phyloP scores from a whole-genome alignment of 2,329 filamentous ascomycete genomes.

The Oidium heveae region DNA sequence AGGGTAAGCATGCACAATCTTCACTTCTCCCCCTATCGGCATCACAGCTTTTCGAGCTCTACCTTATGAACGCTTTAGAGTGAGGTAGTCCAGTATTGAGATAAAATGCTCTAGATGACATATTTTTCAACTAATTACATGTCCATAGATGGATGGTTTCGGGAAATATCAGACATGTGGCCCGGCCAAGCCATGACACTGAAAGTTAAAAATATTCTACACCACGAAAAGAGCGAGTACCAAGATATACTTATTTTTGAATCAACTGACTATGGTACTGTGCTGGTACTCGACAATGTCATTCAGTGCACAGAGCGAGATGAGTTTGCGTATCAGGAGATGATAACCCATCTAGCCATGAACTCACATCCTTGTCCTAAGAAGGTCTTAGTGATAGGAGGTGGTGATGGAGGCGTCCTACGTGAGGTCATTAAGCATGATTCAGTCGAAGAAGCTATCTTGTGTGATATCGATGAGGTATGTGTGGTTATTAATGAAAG shows the following conservation, averaged over 20 bases:
- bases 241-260: constrained; percentile 98
- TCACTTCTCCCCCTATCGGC: not conserved
- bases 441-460: constrained; percentile 77
- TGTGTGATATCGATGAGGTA: constrained; percentile 96
- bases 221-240: constrained; percentile 98
- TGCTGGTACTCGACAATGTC: constrained; percentile 93
- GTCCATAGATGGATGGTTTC: constrained; percentile 89
- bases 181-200: constrained; percentile 96
- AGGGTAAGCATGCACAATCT: constrained; percentile 20
- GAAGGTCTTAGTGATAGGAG: constrained; percentile 94
- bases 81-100: not conserved
- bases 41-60: not conserved
- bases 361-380: constrained; percentile 96
- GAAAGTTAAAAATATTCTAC: constrained; percentile 88
- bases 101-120: not conserved
- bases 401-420: constrained; percentile 89
- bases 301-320: constrained; percentile 97
- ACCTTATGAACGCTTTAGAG: not conserved
- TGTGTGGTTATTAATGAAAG: constrained; percentile 2
- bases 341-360: constrained; percentile 98
- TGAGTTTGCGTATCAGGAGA: constrained; percentile 99
- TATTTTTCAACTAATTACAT: constrained; percentile 1
- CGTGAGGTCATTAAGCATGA: constrained; percentile 99
- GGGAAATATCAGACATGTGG: constrained; percentile 98
- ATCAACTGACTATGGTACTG: constrained; percentile 87